phyloP scores from a whole-genome alignment of 345 rosid species.

The Microthlaspi erraticum region DNA sequence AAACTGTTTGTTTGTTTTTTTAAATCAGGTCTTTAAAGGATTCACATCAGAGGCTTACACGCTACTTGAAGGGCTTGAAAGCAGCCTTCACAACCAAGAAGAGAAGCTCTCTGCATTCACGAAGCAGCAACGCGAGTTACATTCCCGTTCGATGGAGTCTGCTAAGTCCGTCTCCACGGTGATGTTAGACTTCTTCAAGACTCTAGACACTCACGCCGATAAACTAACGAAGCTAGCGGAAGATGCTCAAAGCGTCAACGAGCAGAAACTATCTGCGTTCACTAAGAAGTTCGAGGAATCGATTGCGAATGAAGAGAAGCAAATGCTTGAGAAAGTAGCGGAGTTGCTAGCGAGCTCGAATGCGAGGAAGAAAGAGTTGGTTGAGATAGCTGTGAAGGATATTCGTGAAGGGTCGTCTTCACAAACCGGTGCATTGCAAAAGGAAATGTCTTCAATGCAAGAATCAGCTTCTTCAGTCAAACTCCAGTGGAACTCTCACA shows the following conservation, averaged over 20 bases:
- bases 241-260: slow-evolving; percentile 79
- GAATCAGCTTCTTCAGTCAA: slow-evolving; percentile 72
- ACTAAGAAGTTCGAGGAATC: slow-evolving; percentile 96
- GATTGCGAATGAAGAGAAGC: slow-evolving; percentile 83
- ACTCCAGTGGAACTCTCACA: slow-evolving; percentile 75
- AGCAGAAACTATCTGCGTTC: slow-evolving; percentile 76
- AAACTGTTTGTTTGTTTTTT: no score
- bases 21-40: slow-evolving; percentile 75
- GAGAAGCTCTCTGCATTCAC: slow-evolving; percentile 76
- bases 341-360: slow-evolving; percentile 79
- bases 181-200: slow-evolving; percentile 73
- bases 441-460: slow-evolving; percentile 90
- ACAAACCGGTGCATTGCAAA: slow-evolving; percentile 71
- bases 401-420: slow-evolving; percentile 75
- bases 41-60: slow-evolving; percentile 84
- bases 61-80: slow-evolving; percentile 77
- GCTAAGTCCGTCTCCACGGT: slow-evolving; percentile 76
- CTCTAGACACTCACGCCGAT: slow-evolving; percentile 69
- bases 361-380: slow-evolving; percentile 88
- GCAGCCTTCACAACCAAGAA: slow-evolving; percentile 75
- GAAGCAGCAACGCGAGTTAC: slow-evolving; percentile 79
- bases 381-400: slow-evolving; percentile 83
- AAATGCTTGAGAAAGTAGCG: slow-evolving; percentile 83
- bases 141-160: slow-evolving; percentile 79
- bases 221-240: slow-evolving; percentile 72